These are phyloP conservation scores for Pseudoscleropodium purum DNA, from an alignment of 225 moss, liverwort and hornwort genomes.

Conservation along the genomic window DNA sequence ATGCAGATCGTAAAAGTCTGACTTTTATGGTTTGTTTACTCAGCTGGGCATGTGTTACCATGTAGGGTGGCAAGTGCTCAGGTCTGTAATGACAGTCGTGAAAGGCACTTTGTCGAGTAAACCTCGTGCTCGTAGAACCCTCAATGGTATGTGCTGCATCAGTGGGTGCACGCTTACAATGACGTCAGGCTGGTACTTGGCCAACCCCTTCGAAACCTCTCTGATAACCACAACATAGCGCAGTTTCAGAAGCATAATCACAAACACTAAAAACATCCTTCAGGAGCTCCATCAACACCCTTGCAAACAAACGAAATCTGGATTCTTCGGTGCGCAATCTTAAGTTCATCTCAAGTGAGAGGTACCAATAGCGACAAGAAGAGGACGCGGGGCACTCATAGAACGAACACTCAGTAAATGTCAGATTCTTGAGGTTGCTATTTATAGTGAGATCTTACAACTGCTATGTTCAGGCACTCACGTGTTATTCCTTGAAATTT, in stretches of 20 bases:
- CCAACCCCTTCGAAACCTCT: conserved; percentile 86
- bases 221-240: conserved; percentile 21
- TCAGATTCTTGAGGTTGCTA: background rate
- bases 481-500: background rate
- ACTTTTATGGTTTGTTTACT: too few species aligned
- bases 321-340: background rate
- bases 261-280: background rate
- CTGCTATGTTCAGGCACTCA: background rate
- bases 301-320: background rate
- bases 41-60: conserved; percentile 34
- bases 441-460: background rate
- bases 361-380: background rate
- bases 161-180: conserved; percentile 98
- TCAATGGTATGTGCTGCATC: conserved; percentile 98
- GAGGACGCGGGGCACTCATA: background rate
- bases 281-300: background rate
- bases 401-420: background rate
- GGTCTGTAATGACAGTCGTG: conserved; percentile 95
- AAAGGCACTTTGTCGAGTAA: conserved; percentile 92
- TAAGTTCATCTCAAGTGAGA: background rate
- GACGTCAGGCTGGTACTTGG: conserved; percentile 88
- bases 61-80: conserved; percentile 94
- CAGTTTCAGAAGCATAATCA: background rate
- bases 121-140: conserved; percentile 82
- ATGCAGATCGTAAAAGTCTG: background rate